Evolutionary conservation across 129 eudicot species (phyloP).

Genomic region (Erigeron canadensis): DNA sequence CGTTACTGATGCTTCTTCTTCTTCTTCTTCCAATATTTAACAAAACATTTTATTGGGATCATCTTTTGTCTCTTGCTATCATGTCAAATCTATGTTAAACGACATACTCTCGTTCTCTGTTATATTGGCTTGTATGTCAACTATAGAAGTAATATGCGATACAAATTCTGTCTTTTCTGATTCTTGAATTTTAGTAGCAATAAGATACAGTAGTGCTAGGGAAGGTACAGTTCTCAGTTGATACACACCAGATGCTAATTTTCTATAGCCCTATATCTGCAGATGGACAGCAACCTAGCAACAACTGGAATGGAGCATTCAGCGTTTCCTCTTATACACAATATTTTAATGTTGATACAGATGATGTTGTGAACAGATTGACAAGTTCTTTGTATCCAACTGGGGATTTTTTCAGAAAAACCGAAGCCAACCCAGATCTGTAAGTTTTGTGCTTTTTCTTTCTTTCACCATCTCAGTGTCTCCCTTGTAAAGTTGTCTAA

Average conservation of each 20-base stretch:
- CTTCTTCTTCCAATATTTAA: no score
- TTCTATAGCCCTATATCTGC: conserved; percentile 31
- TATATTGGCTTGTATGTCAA: no score
- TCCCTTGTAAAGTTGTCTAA: conserved; percentile 2
- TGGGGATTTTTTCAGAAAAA: conserved; percentile 95
- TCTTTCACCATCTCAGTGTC: not conserved
- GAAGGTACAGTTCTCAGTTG: not conserved
- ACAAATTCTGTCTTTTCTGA: not conserved
- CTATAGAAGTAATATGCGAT: not conserved
- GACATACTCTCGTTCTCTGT: no score
- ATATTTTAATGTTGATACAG: conserved; percentile 94
- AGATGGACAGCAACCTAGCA: conserved; percentile 69
- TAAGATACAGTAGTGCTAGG: not conserved
- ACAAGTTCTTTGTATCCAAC: conserved; percentile 81
- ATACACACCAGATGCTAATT: conserved; percentile 12
- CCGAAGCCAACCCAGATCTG: conserved; percentile 98
- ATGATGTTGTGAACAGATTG: conserved; percentile 81
- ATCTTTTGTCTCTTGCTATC: not conserved
- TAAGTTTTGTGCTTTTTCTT: conserved; percentile 38
- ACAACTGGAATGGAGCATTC: conserved; percentile 85
- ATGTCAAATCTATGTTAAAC: not conserved
- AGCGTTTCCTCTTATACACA: conserved; percentile 88
- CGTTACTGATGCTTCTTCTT: no score
- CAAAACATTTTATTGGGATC: no score
- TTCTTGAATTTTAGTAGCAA: not conserved